phyloP scores from a whole-genome alignment of 176 grass and related monocot species.

The Oryza officinalis region DNA sequence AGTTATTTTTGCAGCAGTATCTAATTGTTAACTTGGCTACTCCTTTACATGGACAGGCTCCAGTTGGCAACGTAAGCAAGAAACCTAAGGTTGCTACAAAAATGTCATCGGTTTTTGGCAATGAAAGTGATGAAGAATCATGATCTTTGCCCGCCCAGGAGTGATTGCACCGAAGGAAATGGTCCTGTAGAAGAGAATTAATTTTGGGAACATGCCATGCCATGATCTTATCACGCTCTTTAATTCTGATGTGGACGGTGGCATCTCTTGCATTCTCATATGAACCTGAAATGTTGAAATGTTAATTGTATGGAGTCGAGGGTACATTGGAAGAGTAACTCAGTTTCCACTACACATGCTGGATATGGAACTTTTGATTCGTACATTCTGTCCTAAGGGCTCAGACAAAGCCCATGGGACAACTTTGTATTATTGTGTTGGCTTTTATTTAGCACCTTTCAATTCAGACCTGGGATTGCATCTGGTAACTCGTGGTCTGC shows the following conservation, averaged over 20 bases:
- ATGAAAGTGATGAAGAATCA: conserved; percentile 72
- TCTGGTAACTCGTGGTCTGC: not conserved
- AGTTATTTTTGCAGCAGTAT: not conserved
- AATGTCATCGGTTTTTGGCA: conserved; percentile 74
- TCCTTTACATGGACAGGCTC: conserved; percentile 40
- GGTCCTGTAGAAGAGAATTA: not conserved
- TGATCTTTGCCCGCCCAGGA: conserved; percentile 7
- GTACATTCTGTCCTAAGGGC: not conserved
- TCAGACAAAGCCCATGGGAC: not conserved
- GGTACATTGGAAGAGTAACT: conserved; percentile 7
- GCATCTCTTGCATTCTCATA: not conserved
- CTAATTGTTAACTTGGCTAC: conserved; percentile 1
- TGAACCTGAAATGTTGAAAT: not conserved
- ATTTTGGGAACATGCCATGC: not conserved
- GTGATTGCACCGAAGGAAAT: not conserved
- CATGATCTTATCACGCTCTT: not conserved
- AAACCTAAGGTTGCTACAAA: conserved; percentile 67
- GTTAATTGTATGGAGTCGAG: not conserved
- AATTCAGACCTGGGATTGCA: conserved; percentile 12
- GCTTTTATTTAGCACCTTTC: conserved; percentile 12
- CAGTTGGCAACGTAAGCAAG: conserved; percentile 53
- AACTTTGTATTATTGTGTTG: conserved; percentile 24
- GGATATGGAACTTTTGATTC: not conserved
- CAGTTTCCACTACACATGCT: not conserved
- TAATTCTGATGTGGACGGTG: not conserved